Evolutionary conservation across 495 filamentous ascomycete genomes (phyloP).

Genomic region (Xylona heveae): DNA sequence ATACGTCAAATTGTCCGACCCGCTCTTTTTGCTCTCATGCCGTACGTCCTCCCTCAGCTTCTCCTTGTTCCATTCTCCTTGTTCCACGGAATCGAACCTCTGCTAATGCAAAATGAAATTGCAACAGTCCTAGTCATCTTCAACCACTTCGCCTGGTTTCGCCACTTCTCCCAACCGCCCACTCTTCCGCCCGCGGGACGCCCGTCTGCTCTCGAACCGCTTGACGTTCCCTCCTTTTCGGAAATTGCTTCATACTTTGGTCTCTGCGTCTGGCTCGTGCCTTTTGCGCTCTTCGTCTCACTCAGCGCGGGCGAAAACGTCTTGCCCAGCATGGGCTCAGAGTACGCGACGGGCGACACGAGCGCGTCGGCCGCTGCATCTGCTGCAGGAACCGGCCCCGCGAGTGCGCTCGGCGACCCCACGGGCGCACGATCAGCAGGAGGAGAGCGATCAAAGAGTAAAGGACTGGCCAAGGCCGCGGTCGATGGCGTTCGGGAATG

Average conservation of each 20-base stretch:
- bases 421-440: background rate
- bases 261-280: slow-evolving; percentile 88
- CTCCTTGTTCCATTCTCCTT: background rate
- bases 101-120: slow-evolving; percentile 4
- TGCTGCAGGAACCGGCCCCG: slow-evolving; percentile 22
- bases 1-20: slow-evolving; percentile 71
- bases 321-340: slow-evolving; percentile 61
- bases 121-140: slow-evolving; percentile 50
- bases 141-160: slow-evolving; percentile 98
- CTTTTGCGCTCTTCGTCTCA: slow-evolving; percentile 86
- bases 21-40: slow-evolving; percentile 71
- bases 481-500: slow-evolving; percentile 58
- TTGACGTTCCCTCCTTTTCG: slow-evolving; percentile 62
- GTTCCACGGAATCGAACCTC: background rate
- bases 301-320: slow-evolving; percentile 88
- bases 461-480: slow-evolving; percentile 77
- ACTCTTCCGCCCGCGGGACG: slow-evolving; percentile 4
- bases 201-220: slow-evolving; percentile 23
- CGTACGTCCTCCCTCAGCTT: slow-evolving; percentile 21
- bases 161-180: slow-evolving; percentile 54
- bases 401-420: background rate
- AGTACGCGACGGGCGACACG: slow-evolving; percentile 38
- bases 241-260: slow-evolving; percentile 95
- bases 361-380: slow-evolving; percentile 16
- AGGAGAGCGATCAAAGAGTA: slow-evolving; percentile 34